Base-by-base conservation (phyloP, 169 alveolate species). In the Plasmodium inui region DNA sequence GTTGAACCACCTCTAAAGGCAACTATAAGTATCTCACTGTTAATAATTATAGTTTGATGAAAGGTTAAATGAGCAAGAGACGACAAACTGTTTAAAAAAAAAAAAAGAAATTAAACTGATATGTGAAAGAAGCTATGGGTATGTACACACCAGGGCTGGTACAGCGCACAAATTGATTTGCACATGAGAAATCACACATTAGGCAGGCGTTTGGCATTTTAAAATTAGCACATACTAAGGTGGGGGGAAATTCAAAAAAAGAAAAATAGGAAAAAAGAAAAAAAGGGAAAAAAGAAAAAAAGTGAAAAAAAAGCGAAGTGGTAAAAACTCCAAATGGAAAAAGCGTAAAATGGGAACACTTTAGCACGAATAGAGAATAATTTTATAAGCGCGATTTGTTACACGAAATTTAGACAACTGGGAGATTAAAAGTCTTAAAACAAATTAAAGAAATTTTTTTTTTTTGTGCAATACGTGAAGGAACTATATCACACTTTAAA, bases 401-500 rank as follows among this genome's bases (percentile, higher is more conserved):
- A 67, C 19, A 46, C 34, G 32, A 76, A n/a, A 53, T 74, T 7
- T 86, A 86, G 39, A 53, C 26, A 46, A 41, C 70, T 39, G 61
- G 44, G 61, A 80, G 17, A 88, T 88, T 30, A 78, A 55, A 22
- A 78, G 84, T 78, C 55, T 61, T 79, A 88, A 78, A 88, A 88
- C 94, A 88, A 88, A 88, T 88, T 88, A 88, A 88, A 88, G 88
- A 80, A 28, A 78, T 57, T 37, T 55, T 72, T 50, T 50, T 50
- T 76, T 32, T 74, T 19, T 85, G 70, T 79, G 10, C 22, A 76
- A 53, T 30, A 44, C 80, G 82, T 70, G 61, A 73, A 72, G 92
- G 28, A 37, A 83, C 84, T 67, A 73, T 50, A 73, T 73, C 67
- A 26, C 30, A 79, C 72, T 46, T 88, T 88, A 79, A 88, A 88